Evolutionary conservation across 1,139 yeast genomes (phyloP), one percentile per base, ranked within the genome.

Genomic region (Lodderomyces jiufengensis): DNA sequence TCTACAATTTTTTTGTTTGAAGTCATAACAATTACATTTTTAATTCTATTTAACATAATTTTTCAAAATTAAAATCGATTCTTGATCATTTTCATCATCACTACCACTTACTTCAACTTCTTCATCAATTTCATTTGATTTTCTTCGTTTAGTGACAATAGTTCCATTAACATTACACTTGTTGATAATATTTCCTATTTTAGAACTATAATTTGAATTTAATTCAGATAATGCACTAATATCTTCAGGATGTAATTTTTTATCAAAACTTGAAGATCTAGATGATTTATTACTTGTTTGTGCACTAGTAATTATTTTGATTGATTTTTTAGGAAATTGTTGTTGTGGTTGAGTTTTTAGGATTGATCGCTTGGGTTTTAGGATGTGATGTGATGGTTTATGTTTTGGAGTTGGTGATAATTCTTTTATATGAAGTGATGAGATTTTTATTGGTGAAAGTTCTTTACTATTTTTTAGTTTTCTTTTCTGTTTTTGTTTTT

Each of bases 351-450:
- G 36, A 3, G 49, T 46, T 49, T 70, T 70, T 40, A 70, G 51
- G 14, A 70, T 70, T 7, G 71, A 63, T 27, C 60, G 52, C 46
- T 66, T 66, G 0, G 76, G 76, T 44, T 67, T 62, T 27, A 70
- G 50, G 1, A 54, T 59, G 33, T 63, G 65, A 46, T 70, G 76
- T 11, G 70, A 64, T 2, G 76, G 76, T 37, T 60, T 57, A 40
- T 66, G 71, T 40, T 68, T 69, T 0, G 72, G 74, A 0, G 68
- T 63, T 0, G 73, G 73, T 1, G 71, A 64, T n/a, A 42, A 43
- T 14, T 44, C 44, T 21, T 36, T 42, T 6, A 34, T 9, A 15
- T 15, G 8, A 22, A 13, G 9, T 23, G 27, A 5, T 9, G 31
- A 16, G 24, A 33, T 8, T 26, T 14, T 25, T 14, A 13, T 5